Percentiles rank a stretch among this genome's conserved stretches.
Conservation (phyloP, 2,329 filamentous ascomycete species). For the Penicillium frequentans region DNA sequence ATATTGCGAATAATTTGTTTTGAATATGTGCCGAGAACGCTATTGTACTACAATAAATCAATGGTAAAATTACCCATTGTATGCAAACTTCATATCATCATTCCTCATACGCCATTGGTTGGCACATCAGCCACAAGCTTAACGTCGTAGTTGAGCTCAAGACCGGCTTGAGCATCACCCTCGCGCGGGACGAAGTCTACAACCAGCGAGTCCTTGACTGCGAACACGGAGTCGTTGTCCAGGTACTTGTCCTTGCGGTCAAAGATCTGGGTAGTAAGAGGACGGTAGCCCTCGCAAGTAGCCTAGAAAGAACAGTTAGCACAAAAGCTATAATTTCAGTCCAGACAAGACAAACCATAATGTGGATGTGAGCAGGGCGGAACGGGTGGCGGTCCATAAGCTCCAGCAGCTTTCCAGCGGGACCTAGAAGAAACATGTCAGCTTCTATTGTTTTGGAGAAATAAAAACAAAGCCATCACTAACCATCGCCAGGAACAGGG, state of each 20-base stretch:
- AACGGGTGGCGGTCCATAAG: conserved; percentile 62
- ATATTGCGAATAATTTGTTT: not conserved
- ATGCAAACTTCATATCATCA: not conserved
- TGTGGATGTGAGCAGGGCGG: conserved; percentile 64
- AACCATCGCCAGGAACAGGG: conserved; percentile 55
- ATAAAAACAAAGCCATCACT: conserved; percentile 2
- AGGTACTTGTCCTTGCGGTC: conserved; percentile 66
- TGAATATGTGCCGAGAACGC: conserved; percentile 8
- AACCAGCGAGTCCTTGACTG: conserved; percentile 59
- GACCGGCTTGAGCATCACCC: conserved; percentile 52
- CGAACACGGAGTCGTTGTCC: conserved; percentile 58
- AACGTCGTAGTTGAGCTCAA: conserved; percentile 57
- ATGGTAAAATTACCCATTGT: not conserved
- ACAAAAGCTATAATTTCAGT: not conserved
- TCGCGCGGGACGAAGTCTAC: conserved; percentile 58
- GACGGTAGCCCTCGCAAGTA: conserved; percentile 60
- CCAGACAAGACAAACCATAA: conserved; percentile 48
- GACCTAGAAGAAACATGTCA: conserved; percentile 39
- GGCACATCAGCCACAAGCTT: conserved; percentile 34
- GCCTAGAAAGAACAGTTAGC: conserved; percentile 38
- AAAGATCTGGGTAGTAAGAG: conserved; percentile 77
- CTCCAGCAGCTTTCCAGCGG: conserved; percentile 58
- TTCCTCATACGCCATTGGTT: conserved; percentile 7
- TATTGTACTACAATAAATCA: conserved; percentile 7
- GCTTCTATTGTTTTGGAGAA: not conserved